Conservation (phyloP, 2,329 filamentous ascomycete genomes). For the Penicillium sp. region DNA sequence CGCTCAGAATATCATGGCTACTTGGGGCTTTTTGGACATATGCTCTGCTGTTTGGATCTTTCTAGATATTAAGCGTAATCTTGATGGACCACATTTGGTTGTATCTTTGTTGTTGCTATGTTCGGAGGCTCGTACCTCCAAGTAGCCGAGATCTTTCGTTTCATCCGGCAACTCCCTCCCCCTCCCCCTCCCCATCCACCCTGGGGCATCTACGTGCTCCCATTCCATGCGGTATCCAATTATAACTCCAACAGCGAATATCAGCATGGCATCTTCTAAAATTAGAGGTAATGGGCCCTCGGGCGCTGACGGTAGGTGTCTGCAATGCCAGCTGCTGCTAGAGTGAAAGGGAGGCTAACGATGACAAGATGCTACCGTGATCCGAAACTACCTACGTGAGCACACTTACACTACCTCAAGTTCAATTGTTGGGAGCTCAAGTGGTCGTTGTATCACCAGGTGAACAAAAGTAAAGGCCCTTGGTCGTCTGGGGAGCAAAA, state of each 20-base stretch:
- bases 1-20: conserved; percentile 17
- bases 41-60: conserved; percentile 13
- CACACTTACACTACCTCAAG: conserved; percentile 4
- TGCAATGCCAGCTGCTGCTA: not conserved
- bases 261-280: conserved; percentile 42
- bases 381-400: conserved; percentile 53
- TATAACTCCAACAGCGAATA: too few relatives aligned
- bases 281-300: conserved; percentile 35
- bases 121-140: conserved; percentile 2
- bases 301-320: conserved; percentile 31
- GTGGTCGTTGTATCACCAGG: conserved; percentile 33
- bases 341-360: conserved; percentile 3
- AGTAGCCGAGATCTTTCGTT: not conserved
- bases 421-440: not conserved
- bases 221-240: too few relatives aligned
- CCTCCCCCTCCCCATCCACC: not conserved
- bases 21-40: conserved; percentile 23
- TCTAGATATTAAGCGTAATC: conserved; percentile 17
- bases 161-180: not conserved
- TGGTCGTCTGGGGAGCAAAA: not conserved
- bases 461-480: conserved; percentile 47
- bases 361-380: conserved; percentile 37
- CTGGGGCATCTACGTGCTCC: too few relatives aligned
- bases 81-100: conserved; percentile 11
- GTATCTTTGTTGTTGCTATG: not conserved